Base-by-base conservation (phyloP, 768 basidiomycete species). In the Royoungia palumana region DNA sequence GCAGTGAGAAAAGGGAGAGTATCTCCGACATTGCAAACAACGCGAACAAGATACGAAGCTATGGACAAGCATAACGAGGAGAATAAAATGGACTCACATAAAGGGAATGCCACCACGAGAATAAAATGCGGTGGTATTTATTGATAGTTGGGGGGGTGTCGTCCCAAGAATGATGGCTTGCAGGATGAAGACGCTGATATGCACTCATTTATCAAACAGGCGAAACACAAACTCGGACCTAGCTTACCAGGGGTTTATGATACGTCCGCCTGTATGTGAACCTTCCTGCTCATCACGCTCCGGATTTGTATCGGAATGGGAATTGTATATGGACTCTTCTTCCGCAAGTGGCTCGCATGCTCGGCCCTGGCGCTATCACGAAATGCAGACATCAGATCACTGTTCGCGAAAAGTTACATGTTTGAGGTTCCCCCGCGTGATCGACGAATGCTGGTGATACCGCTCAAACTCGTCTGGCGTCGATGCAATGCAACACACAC, bases 31-130 rank as follows among this genome's bases (percentile, higher is more conserved):
- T 79, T 13, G 77, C 71, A 3, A 76, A 72, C 20, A 88, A 61
- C 0, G 79, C 81, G 4, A 78, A 68, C 52, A 85, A 80, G 13
- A 72, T 5, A 85, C 63, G 2, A 82, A 64, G 45, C 83, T 85
- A 41, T 1, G 17, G 32, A 22, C 14, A 22, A 38, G 8, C 4
- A 35, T 4, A 14, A 0, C 20, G 10, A 32, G 2, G 20, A 21
- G 0, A 17, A 32, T 14, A 2, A 13, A n/a, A 34, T 2, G 4
- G n/a, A 72, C 79, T 27, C 55, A 85, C 78, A 92, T 89, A 77
- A 90, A 91, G 13, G 91, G 72, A 28, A 87, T 75, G 61, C 89
- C 89, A n/a, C 89, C 89, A 20, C 89, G 80, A 30, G 85, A 83
- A n/a, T 47, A 68, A 35, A 40, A 69, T 6, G 44, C 51, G 0